Evolutionary conservation across 2,329 filamentous ascomycete species (phyloP).

Genomic region (Neophaeococcomyces aloes): DNA sequence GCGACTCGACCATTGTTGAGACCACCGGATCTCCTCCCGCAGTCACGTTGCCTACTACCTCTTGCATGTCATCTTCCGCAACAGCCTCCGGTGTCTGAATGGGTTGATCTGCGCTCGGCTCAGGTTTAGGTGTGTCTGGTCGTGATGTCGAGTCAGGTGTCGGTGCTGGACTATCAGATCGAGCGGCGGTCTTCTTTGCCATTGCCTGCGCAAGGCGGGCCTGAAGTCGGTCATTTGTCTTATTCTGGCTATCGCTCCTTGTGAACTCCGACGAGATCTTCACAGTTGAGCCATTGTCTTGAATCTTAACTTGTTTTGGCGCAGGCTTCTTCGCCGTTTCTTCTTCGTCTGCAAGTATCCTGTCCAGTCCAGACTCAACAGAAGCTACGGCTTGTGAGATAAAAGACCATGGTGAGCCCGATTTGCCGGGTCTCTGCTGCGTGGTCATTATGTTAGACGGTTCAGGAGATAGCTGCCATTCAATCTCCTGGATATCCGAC

Average conservation of each 20-base stretch:
- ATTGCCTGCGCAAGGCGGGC: conserved; percentile 82
- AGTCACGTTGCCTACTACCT: too few relatives aligned
- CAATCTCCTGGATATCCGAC: too few relatives aligned
- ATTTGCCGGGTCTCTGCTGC: conserved; percentile 27
- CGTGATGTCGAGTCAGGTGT: conserved; percentile 43
- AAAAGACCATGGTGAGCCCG: conserved; percentile 64
- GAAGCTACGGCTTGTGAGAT: conserved; percentile 85
- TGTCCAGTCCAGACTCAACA: conserved; percentile 86
- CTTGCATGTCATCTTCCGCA: not conserved
- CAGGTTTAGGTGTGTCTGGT: conserved; percentile 41
- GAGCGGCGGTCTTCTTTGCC: conserved; percentile 53
- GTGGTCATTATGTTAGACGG: conserved; percentile 8
- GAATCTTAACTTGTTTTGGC: conserved; percentile 22
- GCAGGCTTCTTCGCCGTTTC: conserved; percentile 26
- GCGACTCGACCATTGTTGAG: not conserved
- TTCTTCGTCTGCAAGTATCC: conserved; percentile 73
- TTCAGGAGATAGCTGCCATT: not conserved
- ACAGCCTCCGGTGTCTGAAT: conserved; percentile 24
- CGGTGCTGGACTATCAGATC: conserved; percentile 37
- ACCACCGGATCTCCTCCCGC: too few relatives aligned
- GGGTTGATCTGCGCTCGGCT: conserved; percentile 24
- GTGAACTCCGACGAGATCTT: conserved; percentile 36
- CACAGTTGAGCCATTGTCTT: conserved; percentile 20
- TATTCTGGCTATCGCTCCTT: conserved; percentile 54
- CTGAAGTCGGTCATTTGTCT: conserved; percentile 71